Evolutionary conservation across 257 asterid species (phyloP).

Genomic region (Solanum appendiculatum): DNA sequence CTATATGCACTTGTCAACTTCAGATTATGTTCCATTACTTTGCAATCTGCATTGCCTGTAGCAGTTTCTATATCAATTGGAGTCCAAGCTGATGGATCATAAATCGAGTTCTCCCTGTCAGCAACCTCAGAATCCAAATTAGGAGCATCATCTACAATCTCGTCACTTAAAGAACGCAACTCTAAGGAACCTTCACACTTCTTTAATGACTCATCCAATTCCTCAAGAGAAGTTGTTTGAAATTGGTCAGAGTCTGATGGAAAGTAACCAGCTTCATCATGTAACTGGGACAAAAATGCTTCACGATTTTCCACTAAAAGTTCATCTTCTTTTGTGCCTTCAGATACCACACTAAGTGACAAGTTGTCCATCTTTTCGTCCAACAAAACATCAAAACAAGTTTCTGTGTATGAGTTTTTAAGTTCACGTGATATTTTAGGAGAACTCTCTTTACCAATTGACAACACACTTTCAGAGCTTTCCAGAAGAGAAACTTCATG

Average conservation of each 20-base stretch:
- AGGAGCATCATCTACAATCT: slow-evolving; percentile 14
- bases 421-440: slow-evolving; percentile 4
- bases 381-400: slow-evolving; percentile 13
- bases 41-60: slow-evolving; percentile 62
- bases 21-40: slow-evolving; percentile 58
- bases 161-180: slow-evolving; percentile 7
- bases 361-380: slow-evolving; percentile 35
- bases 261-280: slow-evolving; percentile 22
- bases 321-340: slow-evolving; percentile 14
- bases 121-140: slow-evolving; percentile 10
- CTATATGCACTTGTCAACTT: slow-evolving; percentile 66
- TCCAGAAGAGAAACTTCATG: slow-evolving; percentile 9
- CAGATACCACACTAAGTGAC: slow-evolving; percentile 27
- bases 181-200: slow-evolving; percentile 11
- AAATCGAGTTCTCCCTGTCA: slow-evolving; percentile 10
- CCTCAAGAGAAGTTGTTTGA: slow-evolving; percentile 3
- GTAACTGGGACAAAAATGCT: slow-evolving; percentile 38
- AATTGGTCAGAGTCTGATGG: slow-evolving; percentile 19
- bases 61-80: slow-evolving; percentile 68
- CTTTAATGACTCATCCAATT: slow-evolving; percentile 1
- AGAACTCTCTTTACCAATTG: slow-evolving; percentile 14
- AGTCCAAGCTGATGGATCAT: slow-evolving; percentile 67
- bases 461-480: not conserved
- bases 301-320: slow-evolving; percentile 20
- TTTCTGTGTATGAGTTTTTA: slow-evolving; percentile 4